Percentiles rank a stretch among this genome's conserved stretches.
Conservation (phyloP, 352 stramenopile species). For the Phytopythium aichiense region DNA sequence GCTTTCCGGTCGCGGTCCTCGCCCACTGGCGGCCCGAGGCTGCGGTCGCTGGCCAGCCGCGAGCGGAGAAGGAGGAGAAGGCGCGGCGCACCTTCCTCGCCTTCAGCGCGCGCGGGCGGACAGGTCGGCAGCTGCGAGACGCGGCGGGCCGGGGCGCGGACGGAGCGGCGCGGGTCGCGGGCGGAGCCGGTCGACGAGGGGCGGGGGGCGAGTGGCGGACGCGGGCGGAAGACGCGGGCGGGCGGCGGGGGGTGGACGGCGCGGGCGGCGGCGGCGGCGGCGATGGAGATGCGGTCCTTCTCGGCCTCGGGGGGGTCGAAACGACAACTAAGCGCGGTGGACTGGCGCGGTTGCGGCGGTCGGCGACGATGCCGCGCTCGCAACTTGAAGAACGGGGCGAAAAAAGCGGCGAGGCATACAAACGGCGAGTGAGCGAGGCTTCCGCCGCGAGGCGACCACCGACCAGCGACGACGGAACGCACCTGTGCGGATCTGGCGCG, state of each 20-base stretch:
- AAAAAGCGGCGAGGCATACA: neutral
- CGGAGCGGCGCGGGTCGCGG: constrained; percentile 1
- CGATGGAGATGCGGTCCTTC: neutral
- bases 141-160: neutral
- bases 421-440: neutral
- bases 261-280: neutral
- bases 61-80: neutral
- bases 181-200: neutral
- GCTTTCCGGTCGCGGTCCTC: neutral
- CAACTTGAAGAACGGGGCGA: constrained; percentile 8
- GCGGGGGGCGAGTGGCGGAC: neutral
- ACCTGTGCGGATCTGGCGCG: neutral
- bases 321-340: neutral
- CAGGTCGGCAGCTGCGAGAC: constrained; percentile 2
- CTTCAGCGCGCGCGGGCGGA: neutral
- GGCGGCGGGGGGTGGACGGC: neutral
- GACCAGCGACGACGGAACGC: neutral
- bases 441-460: neutral
- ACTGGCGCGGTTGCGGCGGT: neutral
- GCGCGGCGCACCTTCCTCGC: neutral
- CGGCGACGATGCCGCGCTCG: neutral
- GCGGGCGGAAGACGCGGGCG: neutral
- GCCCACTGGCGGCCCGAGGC: neutral
- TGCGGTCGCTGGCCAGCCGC: constrained; percentile 1
- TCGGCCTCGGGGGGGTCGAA: neutral